Percentiles rank a stretch among this genome's conserved stretches.
Evolutionary conservation across 352 stramenopile genomes (phyloP).

Genomic region (Globisporangium echinulatum): DNA sequence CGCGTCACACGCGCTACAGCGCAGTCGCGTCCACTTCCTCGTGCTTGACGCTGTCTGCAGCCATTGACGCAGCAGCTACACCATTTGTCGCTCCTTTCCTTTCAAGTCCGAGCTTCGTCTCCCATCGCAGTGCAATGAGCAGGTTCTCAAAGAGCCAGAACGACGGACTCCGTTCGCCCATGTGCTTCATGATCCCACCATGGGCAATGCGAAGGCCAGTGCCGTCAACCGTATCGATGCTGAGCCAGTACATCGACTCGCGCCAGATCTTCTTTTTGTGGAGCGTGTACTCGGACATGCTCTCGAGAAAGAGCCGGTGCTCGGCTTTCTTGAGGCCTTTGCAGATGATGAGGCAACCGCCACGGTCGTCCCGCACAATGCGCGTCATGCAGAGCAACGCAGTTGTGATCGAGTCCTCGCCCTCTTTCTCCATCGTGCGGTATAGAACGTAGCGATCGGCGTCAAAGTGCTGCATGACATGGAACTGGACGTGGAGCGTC

Average conservation of each 20-base stretch:
- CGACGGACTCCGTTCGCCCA: constrained; percentile 44
- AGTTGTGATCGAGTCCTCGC: constrained; percentile 50
- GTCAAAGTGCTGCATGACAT: constrained; percentile 53
- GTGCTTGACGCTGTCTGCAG: too few relatives aligned
- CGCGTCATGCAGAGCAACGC: constrained; percentile 51
- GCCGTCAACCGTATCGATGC: constrained; percentile 27
- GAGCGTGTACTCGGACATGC: constrained; percentile 33
- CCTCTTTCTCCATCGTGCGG: constrained; percentile 53
- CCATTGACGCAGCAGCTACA: too few relatives aligned
- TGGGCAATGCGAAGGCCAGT: constrained; percentile 22
- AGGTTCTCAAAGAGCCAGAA: constrained; percentile 57
- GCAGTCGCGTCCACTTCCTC: too few relatives aligned
- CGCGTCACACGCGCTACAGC: too few relatives aligned
- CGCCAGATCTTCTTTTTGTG: constrained; percentile 50
- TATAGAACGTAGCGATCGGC: constrained; percentile 46
- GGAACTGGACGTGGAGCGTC: constrained; percentile 45
- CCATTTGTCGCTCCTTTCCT: background rate
- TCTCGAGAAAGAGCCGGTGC: constrained; percentile 40
- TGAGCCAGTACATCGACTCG: constrained; percentile 57
- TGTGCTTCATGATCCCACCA: constrained; percentile 54
- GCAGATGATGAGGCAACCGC: constrained; percentile 42
- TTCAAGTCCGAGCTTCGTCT: constrained; percentile 36
- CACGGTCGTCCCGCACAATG: constrained; percentile 27
- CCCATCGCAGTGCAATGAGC: constrained; percentile 43
- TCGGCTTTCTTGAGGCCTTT: constrained; percentile 44